A percentile compares a stretch with the other conserved stretches of the same genome.
Evolutionary conservation across 768 basidiomycete genomes (phyloP).

Genomic region (Tephrocybe sp.): DNA sequence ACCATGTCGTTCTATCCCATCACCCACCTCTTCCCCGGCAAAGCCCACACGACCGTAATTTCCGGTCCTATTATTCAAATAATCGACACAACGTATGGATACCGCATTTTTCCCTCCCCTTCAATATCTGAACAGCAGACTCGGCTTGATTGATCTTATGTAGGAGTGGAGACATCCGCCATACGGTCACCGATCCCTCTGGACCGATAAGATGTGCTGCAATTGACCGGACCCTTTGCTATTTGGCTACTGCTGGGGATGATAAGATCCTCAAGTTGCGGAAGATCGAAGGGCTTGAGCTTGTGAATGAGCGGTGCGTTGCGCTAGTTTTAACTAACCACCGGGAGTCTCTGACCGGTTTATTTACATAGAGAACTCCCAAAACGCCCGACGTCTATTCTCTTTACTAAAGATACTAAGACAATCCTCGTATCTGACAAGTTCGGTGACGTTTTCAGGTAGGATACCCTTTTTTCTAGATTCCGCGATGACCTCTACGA

Average conservation of each 20-base stretch:
- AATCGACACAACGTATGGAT: conserved; percentile 49
- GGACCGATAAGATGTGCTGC: conserved; percentile 62
- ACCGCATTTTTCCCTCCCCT: too few relatives aligned
- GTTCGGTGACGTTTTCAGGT: conserved; percentile 93
- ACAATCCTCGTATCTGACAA: conserved; percentile 87
- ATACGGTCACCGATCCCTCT: conserved; percentile 44
- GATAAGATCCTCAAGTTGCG: conserved; percentile 83
- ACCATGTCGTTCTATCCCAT: conserved; percentile 47
- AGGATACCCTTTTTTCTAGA: conserved; percentile 7
- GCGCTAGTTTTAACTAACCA: not conserved
- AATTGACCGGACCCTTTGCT: conserved; percentile 37
- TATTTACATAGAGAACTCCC: conserved; percentile 64
- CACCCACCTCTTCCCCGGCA: conserved; percentile 40
- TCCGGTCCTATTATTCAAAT: conserved; percentile 66
- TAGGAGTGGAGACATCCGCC: conserved; percentile 52
- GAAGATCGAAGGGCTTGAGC: conserved; percentile 51
- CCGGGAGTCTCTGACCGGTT: too few relatives aligned
- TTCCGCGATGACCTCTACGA: too few relatives aligned
- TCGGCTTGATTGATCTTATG: conserved; percentile 2
- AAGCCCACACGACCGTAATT: conserved; percentile 36
- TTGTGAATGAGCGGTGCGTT: conserved; percentile 62
- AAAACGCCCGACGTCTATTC: conserved; percentile 75
- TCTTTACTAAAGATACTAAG: conserved; percentile 56
- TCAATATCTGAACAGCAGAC: too few relatives aligned
- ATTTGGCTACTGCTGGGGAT: conserved; percentile 67